Percentiles rank a stretch among this genome's conserved stretches.
Evolutionary conservation across 169 alveolate species (phyloP).

Genomic region (Plasmodium knowlesi): DNA sequence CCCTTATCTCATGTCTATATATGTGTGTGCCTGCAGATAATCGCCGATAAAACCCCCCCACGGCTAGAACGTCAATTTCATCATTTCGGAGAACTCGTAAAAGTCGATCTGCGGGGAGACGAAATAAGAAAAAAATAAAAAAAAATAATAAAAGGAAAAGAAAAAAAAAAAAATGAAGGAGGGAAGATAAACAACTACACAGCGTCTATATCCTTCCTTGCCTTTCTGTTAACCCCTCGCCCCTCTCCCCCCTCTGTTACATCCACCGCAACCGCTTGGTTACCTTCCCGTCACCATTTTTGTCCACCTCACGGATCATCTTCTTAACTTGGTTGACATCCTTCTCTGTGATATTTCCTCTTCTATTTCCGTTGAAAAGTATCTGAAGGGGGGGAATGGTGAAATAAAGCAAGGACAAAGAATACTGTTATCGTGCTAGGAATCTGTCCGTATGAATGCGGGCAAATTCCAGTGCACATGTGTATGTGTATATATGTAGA

Average conservation of each 20-base stretch:
- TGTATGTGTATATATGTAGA: not conserved
- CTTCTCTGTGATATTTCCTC: constrained; percentile 69
- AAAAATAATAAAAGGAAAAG: not conserved
- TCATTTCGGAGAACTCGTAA: constrained; percentile 81
- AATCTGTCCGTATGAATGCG: not conserved
- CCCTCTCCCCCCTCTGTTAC: no score
- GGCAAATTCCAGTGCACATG: not conserved
- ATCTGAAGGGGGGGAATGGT: constrained; percentile 27
- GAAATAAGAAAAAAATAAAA: not conserved
- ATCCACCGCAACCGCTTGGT: not conserved
- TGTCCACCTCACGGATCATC: constrained; percentile 81
- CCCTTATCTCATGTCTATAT: not conserved
- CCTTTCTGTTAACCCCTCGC: not conserved
- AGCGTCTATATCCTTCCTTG: not conserved
- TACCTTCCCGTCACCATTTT: constrained; percentile 79
- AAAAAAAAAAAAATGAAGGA: not conserved
- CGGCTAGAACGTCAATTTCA: constrained; percentile 25
- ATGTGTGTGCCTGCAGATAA: not conserved
- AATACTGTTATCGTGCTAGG: not conserved
- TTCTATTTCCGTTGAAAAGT: constrained; percentile 70
- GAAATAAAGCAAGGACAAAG: not conserved
- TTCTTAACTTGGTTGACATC: constrained; percentile 74
- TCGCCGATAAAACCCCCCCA: not conserved
- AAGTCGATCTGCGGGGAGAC: constrained; percentile 69
- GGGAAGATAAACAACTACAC: not conserved